These are phyloP conservation scores for Lasiosphaeria hispida DNA, from an alignment of 495 filamentous ascomycete genomes.

Conservation along the genomic window DNA sequence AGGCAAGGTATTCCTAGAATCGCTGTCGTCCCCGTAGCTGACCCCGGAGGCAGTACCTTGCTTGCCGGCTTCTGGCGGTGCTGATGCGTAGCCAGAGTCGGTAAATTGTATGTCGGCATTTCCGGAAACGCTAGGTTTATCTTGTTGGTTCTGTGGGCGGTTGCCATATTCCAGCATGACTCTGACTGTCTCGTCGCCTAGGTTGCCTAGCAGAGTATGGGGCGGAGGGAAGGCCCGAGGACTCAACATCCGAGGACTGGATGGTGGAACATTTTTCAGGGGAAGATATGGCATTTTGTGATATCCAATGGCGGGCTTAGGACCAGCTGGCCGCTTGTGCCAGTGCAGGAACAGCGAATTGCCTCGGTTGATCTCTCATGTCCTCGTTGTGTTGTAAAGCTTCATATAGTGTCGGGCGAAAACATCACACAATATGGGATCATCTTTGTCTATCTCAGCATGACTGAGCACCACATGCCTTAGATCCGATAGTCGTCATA, in stretches of 20 bases:
- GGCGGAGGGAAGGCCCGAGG: too few species aligned
- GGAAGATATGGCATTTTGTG: background rate
- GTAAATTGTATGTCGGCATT: background rate
- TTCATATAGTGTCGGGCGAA: background rate
- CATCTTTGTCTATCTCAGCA: background rate
- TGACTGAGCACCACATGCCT: background rate
- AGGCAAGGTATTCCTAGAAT: background rate
- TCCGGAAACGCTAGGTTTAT: background rate
- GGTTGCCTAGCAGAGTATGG: too few species aligned
- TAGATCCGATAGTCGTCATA: background rate
- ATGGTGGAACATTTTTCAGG: background rate
- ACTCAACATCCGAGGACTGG: background rate
- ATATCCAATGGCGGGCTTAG: too few species aligned
- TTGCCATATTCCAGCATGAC: too few species aligned
- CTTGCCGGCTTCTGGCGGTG: background rate
- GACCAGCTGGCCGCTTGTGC: too few species aligned
- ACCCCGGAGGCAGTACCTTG: background rate
- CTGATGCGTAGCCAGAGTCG: conserved; percentile 6
- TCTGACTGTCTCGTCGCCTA: too few species aligned
- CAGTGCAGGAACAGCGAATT: too few species aligned
- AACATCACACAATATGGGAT: background rate
- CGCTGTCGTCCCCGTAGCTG: conserved; percentile 2
- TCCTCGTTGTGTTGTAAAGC: background rate
- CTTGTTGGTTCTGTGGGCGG: too few species aligned
- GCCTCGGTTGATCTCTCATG: background rate